phyloP scores from a whole-genome alignment of 129 eudicot species.

The Ambrosia artemisiifolia region DNA sequence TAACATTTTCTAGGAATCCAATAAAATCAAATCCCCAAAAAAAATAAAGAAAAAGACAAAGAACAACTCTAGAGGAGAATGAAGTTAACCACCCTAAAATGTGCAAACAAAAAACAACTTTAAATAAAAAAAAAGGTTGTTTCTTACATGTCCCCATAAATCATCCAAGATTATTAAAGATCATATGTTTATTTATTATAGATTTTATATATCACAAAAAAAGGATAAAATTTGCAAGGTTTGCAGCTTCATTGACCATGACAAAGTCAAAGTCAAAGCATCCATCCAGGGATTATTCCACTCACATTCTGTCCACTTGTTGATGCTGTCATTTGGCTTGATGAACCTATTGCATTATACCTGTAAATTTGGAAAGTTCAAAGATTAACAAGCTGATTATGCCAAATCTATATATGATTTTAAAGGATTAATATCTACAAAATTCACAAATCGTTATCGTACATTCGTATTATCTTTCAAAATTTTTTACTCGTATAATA shows the following conservation, averaged over 20 bases:
- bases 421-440: background rate
- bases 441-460: no score
- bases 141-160: slow-evolving; percentile 31
- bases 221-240: slow-evolving; percentile 14
- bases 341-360: slow-evolving; percentile 55
- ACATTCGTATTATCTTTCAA: background rate
- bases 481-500: background rate
- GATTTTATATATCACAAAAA: slow-evolving; percentile 34
- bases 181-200: slow-evolving; percentile 26
- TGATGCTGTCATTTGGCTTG: slow-evolving; percentile 59
- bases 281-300: slow-evolving; percentile 87
- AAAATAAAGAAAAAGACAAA: background rate
- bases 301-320: slow-evolving; percentile 59
- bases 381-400: background rate
- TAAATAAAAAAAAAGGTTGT: slow-evolving; percentile 19
- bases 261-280: slow-evolving; percentile 46
- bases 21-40: background rate
- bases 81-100: slow-evolving; percentile 8
- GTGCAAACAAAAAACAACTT: slow-evolving; percentile 26
- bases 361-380: slow-evolving; percentile 33
- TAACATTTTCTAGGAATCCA: background rate
- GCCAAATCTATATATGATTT: background rate
- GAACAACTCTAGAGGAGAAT: background rate
- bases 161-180: slow-evolving; percentile 28
- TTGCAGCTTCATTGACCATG: slow-evolving; percentile 33